Evolutionary conservation across 2,329 filamentous ascomycete species (phyloP), one percentile per base, ranked within the genome.

Genomic region (Beauveria brongniartii): DNA sequence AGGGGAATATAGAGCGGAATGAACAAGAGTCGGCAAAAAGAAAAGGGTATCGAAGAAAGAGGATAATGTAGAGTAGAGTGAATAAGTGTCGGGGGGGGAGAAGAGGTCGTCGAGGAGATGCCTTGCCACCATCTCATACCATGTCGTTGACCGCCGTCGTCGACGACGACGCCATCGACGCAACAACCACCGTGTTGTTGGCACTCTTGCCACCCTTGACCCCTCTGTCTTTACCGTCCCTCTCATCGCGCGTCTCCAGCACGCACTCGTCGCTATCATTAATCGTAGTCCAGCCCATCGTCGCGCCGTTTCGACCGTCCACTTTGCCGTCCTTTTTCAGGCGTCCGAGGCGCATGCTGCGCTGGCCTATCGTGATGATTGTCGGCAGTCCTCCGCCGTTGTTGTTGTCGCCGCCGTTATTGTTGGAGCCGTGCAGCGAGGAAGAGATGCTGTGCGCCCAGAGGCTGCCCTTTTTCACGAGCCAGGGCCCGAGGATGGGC

Each of bases 401-500:
- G 18, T 52, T 47, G 43, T 62, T 58, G 37, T 30, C 50, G 12
- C 34, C 34, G 37, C 40, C 50, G 34, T 5, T 5, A 16, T 62
- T 55, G 1, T 28, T 54, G 7, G 43, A 37, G 20, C 48, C 53
- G 24, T 50, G 37, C 24, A 56, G 47, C 10, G 60, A 63, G 1
- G 65, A 65, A 22, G 8, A 30, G 8, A 64, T 62, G 34, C 57
- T 63, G 28, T 61, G 58, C 20, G 64, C 60, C 7, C 64, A 59
- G 12, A 51, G 48, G 14, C 64, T 61, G 55, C 56, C 57, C 52
- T 63, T 67, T n/a, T 55, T 63, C 18, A 67, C 64, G 22, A 65
- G 53, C 66, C 66, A 68, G n/a, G 67, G 66, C 6, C 66, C 66
- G 16, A 68, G 53, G 43, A 68, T 66, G 0, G 66, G 67, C 20